Conservation (phyloP, 495 filamentous ascomycete species). For the Friedmanniomyces endolithicus region DNA sequence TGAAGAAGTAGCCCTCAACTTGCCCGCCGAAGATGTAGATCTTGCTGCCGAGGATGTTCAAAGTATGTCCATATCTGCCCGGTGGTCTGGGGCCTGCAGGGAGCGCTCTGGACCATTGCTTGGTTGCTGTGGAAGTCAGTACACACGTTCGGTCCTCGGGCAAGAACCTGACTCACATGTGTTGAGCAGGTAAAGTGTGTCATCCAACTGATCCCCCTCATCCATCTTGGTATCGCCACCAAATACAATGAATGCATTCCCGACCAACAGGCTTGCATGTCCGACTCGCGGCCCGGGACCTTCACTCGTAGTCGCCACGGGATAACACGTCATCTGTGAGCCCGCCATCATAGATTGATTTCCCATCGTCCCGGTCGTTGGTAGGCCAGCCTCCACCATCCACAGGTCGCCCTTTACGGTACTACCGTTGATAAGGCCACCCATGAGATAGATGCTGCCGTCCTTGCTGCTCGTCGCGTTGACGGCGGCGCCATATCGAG, state of each 20-base stretch:
- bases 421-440: slow-evolving; percentile 82
- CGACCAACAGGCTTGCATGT: slow-evolving; percentile 85
- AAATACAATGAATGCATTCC: slow-evolving; percentile 98
- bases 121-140: slow-evolving; percentile 52
- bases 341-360: not conserved
- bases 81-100: slow-evolving; percentile 71
- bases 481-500: slow-evolving; percentile 92
- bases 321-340: slow-evolving; percentile 69
- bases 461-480: slow-evolving; percentile 89
- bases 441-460: slow-evolving; percentile 96
- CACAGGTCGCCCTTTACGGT: slow-evolving; percentile 95
- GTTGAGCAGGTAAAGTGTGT: slow-evolving; percentile 92
- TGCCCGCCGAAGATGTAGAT: slow-evolving; percentile 97
- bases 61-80: slow-evolving; percentile 88
- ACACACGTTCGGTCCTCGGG: slow-evolving; percentile 6
- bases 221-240: slow-evolving; percentile 97
- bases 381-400: slow-evolving; percentile 79
- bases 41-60: slow-evolving; percentile 92
- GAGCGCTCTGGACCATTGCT: slow-evolving; percentile 91
- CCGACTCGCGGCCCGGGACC: slow-evolving; percentile 93
- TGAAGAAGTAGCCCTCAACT: slow-evolving; percentile 95
- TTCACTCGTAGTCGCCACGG: slow-evolving; percentile 79
- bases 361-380: not conserved
- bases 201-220: slow-evolving; percentile 78
- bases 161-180: no score